Conservation (phyloP, 345 rosid genomes). For the Cardamine resedifolia region DNA sequence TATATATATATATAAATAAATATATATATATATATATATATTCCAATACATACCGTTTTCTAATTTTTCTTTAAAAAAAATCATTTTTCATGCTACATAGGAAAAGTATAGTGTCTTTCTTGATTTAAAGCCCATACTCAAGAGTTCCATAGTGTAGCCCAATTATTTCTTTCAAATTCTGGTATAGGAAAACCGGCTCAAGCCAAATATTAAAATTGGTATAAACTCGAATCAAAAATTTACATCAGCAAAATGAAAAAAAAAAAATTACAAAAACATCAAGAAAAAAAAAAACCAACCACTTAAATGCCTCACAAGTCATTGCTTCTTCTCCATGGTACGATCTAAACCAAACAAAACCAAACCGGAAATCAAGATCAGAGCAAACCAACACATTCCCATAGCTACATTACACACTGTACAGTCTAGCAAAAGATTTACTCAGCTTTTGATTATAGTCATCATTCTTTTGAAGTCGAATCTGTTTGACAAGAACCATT, state of each 20-base stretch:
- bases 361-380: conserved; percentile 29
- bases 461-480: no score
- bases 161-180: not conserved
- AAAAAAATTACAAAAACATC: conserved; percentile 23
- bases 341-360: conserved; percentile 18
- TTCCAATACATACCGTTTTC: no score
- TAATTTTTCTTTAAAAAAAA: no score
- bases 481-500: conserved; percentile 25
- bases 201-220: conserved; percentile 7
- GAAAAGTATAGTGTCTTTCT: no score
- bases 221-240: conserved; percentile 21
- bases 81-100: no score
- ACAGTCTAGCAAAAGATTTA: no score
- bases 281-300: conserved; percentile 5
- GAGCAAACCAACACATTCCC: conserved; percentile 29
- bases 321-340: conserved; percentile 19
- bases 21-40: no score
- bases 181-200: not conserved
- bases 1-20: no score
- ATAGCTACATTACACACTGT: conserved; percentile 12
- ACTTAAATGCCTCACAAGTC: conserved; percentile 1
- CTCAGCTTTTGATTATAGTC: no score
- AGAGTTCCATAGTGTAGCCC: not conserved
- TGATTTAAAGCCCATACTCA: no score
- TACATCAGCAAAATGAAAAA: conserved; percentile 18